Conservation (phyloP, 495 filamentous ascomycete genomes). For the Penicillium waksmanii region DNA sequence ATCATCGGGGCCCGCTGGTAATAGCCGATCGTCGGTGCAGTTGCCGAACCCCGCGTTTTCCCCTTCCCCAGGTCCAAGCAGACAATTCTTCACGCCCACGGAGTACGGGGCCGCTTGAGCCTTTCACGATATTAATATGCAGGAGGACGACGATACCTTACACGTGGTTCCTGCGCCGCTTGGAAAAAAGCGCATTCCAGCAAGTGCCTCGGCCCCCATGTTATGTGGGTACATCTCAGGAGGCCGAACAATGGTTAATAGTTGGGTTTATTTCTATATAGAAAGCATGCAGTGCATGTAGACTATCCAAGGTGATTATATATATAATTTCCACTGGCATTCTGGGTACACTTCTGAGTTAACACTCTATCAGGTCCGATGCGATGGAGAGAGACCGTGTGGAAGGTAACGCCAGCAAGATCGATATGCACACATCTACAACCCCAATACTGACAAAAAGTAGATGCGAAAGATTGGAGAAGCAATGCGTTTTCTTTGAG, state of each 20-base stretch:
- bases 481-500: slow-evolving; percentile 44
- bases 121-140: slow-evolving; percentile 16
- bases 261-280: slow-evolving; percentile 11
- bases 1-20: slow-evolving; percentile 3
- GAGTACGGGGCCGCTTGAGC: not conserved
- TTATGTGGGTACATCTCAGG: not conserved
- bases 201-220: slow-evolving; percentile 14
- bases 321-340: not conserved
- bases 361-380: slow-evolving; percentile 36
- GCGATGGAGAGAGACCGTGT: slow-evolving; percentile 45
- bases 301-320: slow-evolving; percentile 38
- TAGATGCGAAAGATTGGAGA: slow-evolving; percentile 40
- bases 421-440: not conserved
- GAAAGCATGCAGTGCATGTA: slow-evolving; percentile 46
- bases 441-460: not conserved
- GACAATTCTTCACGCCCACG: not conserved
- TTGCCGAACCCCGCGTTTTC: slow-evolving; percentile 35
- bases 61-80: slow-evolving; percentile 12
- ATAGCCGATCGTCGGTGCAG: slow-evolving; percentile 24
- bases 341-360: not conserved
- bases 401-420: slow-evolving; percentile 30
- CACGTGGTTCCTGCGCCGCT: slow-evolving; percentile 31
- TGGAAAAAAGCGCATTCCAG: slow-evolving; percentile 47
- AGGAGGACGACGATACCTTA: slow-evolving; percentile 33
- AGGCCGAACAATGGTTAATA: slow-evolving; percentile 1